A percentile compares a stretch with the other conserved stretches of the same genome.
Conservation (phyloP, 352 stramenopile genomes). For the Phytophthora ramorum region DNA sequence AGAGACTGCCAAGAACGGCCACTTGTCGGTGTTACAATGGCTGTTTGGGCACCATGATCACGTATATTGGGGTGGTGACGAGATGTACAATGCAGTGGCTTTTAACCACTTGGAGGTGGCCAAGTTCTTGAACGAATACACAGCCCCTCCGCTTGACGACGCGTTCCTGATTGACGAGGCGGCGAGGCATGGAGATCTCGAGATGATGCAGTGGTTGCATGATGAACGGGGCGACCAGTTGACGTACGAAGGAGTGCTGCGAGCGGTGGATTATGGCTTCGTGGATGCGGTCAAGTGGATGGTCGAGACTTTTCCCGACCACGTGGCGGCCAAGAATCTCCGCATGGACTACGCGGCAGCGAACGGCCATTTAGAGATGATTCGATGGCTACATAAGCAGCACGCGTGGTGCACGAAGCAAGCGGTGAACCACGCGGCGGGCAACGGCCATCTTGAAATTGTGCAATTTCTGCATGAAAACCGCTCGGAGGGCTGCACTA, state of each 20-base stretch:
- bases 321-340: slow-evolving; percentile 19
- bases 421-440: slow-evolving; percentile 18
- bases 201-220: slow-evolving; percentile 41
- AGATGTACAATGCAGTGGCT: slow-evolving; percentile 35
- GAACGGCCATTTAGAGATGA: slow-evolving; percentile 37
- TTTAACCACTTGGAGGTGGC: slow-evolving; percentile 31
- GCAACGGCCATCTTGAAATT: slow-evolving; percentile 26
- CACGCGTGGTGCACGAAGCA: slow-evolving; percentile 25
- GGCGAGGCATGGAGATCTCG: slow-evolving; percentile 31
- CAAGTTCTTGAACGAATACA: slow-evolving; percentile 28
- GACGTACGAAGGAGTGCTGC: slow-evolving; percentile 34
- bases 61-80: slow-evolving; percentile 40
- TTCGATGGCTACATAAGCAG: slow-evolving; percentile 34
- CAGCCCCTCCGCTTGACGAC: slow-evolving; percentile 22
- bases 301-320: slow-evolving; percentile 17
- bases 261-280: slow-evolving; percentile 29
- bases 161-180: slow-evolving; percentile 40
- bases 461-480: slow-evolving; percentile 29
- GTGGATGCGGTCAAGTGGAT: slow-evolving; percentile 36
- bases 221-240: slow-evolving; percentile 23
- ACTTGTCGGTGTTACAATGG: slow-evolving; percentile 34
- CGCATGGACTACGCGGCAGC: slow-evolving; percentile 34
- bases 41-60: slow-evolving; percentile 39
- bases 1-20: slow-evolving; percentile 29
- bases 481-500: slow-evolving; percentile 19